Base-by-base conservation (phyloP, 257 asterid genomes). In the Cinchona pubescens region DNA sequence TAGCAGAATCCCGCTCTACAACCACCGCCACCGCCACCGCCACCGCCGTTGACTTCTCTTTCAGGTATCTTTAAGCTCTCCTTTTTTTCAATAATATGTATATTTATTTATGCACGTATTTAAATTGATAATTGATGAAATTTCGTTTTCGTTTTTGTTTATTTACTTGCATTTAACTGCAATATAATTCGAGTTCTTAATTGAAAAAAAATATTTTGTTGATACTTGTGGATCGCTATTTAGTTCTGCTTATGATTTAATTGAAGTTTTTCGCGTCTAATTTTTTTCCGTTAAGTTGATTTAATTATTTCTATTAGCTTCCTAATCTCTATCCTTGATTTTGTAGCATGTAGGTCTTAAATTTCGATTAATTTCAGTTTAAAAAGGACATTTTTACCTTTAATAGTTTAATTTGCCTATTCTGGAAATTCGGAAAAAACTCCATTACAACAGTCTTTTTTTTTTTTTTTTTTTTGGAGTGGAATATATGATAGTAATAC, bases 1-100 rank as follows among this genome's bases (percentile, higher is more conserved):
- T 16, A 13, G 51, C 19, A 7, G 18, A 43, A 29, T n/a, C 30
- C 46, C 37, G 71, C 40, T 42, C 74, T 35, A 7, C 76, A 34
- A 48, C 77, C 60, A 48, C 82, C 65, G 77, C 64, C 43, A 25
- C 34, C 32, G 49, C 29, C 51, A 10, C 64, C 43, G n/a, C 6
- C 56, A 9, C 59, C 19, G 7, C 53, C 73, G 75, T 74, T 79
- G 79, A 74, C 79, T 68, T 10, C 64, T 60, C 60, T n/a, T 18
- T 45, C 34, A 67, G 79, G 79, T 61, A 38, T 16, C n/a, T 45
- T 16, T 43, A 16, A 40, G 73, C 77, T 49, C 40, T 71, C 55
- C 23, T 69, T 13, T 45, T 4, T 29, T 27, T 21, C 61, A 1
- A 3, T 79, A 18, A 48, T 66, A 11, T 2, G 58, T 40, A 11